Evolutionary conservation across 192 early-diverging fungal genomes (phyloP), one percentile per base, ranked within the genome.

Genomic region (Glomus cerebriforme): DNA sequence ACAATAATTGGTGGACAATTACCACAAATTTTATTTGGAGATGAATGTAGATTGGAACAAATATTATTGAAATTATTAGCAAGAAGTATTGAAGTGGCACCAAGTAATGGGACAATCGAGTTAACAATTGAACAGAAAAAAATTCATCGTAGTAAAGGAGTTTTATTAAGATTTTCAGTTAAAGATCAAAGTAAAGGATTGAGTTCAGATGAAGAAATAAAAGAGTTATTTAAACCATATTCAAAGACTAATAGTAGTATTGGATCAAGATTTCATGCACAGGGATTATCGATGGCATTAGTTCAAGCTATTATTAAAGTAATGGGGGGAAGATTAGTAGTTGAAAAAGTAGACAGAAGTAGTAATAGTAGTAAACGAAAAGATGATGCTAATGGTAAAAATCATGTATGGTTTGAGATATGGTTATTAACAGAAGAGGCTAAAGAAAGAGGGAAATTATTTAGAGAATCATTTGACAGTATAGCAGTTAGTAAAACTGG

Each of bases 261-360:
- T n/a, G 73, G 73, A 13, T 58, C 73, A 67, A 58, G 73, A 24
- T 74, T 74, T 74, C 73, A 74, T 29, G 73, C 73, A 24, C 59
- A 58, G 9, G 73, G 73, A 7, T 66, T 74, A 15, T 58, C 54
- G 19, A 74, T 74, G 73, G 73, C 73, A 60, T 62, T 74, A 34
- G 73, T 59, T 22, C 66, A 68, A 68, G 66, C 66, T 37, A 68
- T 68, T 37, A 22, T 68, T 68, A 68, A 43, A n/a, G 66, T 68
- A 34, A 68, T 68, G 66, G 66, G 66, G n/a, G 66, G 66, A n/a
- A 68, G 34, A 35, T 35, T 68, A 35, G 22, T n/a, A 9, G 35
- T 68, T n/a, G 66, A 68, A 17, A 68, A 68, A 68, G 19, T 35
- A 10, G 19, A n/a, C 15, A 68, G 31, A 37, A 37, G 4, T 35